phyloP scores from a whole-genome alignment of 2,329 filamentous ascomycete species.

The Ascochyta pisi region DNA sequence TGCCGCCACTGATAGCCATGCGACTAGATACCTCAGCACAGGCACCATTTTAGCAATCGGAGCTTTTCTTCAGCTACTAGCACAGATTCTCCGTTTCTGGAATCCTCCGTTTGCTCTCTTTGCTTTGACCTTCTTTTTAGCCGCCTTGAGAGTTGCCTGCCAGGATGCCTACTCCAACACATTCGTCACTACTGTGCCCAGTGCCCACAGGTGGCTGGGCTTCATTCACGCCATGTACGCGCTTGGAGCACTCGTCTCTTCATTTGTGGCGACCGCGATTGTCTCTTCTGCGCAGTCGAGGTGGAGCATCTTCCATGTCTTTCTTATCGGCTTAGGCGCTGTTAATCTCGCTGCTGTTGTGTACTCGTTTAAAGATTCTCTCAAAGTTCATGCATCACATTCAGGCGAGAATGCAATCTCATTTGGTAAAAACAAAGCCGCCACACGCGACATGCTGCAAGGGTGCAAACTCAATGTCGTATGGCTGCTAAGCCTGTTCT shows the following conservation, averaged over 20 bases:
- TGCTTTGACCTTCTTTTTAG: slow-evolving; percentile 64
- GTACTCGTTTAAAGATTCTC: background rate
- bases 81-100: slow-evolving; percentile 64
- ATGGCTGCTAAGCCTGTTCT: too few species aligned
- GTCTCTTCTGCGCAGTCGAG: slow-evolving; percentile 51
- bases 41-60: slow-evolving; percentile 65
- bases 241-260: slow-evolving; percentile 62
- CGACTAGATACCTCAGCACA: slow-evolving; percentile 60
- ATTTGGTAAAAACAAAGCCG: too few species aligned
- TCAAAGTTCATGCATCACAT: slow-evolving; percentile 35
- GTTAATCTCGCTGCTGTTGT: background rate
- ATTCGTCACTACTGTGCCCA: slow-evolving; percentile 61
- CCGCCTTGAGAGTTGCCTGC: slow-evolving; percentile 66
- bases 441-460: too few species aligned
- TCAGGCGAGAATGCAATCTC: slow-evolving; percentile 29
- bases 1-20: slow-evolving; percentile 63
- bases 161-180: slow-evolving; percentile 70
- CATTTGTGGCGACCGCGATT: slow-evolving; percentile 54
- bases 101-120: slow-evolving; percentile 64
- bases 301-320: slow-evolving; percentile 57
- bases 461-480: too few species aligned
- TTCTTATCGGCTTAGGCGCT: slow-evolving; percentile 4
- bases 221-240: slow-evolving; percentile 70
- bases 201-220: slow-evolving; percentile 66
- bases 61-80: slow-evolving; percentile 61